Conservation (phyloP, 495 filamentous ascomycete species). For the Penicillium cosmopolitanum region DNA sequence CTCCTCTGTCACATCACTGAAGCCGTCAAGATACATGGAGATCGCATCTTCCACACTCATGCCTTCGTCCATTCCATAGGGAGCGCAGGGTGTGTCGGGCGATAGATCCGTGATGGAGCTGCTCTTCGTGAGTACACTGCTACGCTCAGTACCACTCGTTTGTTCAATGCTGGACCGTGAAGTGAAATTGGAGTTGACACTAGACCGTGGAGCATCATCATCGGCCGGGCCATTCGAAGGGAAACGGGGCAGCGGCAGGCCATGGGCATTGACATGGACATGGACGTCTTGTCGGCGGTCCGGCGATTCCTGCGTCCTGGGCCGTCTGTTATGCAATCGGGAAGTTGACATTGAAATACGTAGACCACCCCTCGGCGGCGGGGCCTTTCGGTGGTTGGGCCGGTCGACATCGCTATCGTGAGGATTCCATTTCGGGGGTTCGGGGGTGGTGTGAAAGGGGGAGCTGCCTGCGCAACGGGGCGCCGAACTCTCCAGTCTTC, state of each 20-base stretch:
- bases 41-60: conserved; percentile 93
- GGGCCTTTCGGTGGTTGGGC: conserved; percentile 31
- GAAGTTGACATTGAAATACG: conserved; percentile 51
- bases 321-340: conserved; percentile 33
- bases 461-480: conserved; percentile 25
- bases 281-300: conserved; percentile 32
- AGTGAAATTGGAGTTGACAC: conserved; percentile 70
- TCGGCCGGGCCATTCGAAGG: conserved; percentile 36
- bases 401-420: conserved; percentile 34
- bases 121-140: conserved; percentile 77
- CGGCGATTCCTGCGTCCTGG: conserved; percentile 32
- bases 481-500: conserved; percentile 27
- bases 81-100: conserved; percentile 58
- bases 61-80: conserved; percentile 64
- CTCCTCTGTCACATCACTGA: conserved; percentile 61
- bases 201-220: conserved; percentile 66
- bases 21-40: conserved; percentile 88
- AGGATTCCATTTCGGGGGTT: conserved; percentile 24
- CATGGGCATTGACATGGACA: conserved; percentile 23
- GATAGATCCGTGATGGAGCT: conserved; percentile 72
- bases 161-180: conserved; percentile 72
- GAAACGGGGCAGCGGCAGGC: conserved; percentile 38
- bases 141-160: conserved; percentile 72
- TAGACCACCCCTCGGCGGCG: conserved; percentile 33
- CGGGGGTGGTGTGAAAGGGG: conserved; percentile 24